Evolutionary conservation across 2,329 filamentous ascomycete species (phyloP).

Genomic region (Fonsecaea pugnacius): DNA sequence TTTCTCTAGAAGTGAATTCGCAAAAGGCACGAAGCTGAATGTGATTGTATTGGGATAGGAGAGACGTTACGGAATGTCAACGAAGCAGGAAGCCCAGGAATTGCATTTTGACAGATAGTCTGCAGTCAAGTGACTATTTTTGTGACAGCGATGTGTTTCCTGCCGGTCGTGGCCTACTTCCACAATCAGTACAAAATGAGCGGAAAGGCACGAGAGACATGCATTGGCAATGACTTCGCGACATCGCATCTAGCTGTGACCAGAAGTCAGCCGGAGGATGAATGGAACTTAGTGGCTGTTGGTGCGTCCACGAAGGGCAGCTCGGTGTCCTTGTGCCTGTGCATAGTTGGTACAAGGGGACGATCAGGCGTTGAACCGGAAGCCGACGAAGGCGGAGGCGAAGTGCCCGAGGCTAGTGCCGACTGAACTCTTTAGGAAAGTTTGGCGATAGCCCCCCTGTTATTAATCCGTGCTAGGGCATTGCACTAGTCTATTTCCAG

Average conservation of each 20-base stretch:
- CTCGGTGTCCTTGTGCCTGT: neutral
- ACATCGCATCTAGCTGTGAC: neutral
- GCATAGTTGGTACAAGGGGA: neutral
- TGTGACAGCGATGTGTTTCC: neutral
- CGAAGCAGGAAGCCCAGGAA: neutral
- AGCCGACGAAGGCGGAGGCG: neutral
- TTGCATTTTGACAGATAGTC: neutral
- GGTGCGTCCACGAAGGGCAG: neutral
- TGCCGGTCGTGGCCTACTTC: neutral
- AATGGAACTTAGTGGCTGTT: neutral
- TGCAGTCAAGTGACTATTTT: neutral
- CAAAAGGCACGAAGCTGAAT: neutral
- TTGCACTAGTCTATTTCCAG: constrained; percentile 8
- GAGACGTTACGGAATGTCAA: neutral
- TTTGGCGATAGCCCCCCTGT: neutral
- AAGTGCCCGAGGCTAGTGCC: neutral
- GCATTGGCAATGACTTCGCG: neutral
- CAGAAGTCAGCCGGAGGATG: neutral
- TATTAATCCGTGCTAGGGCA: neutral
- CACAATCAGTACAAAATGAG: neutral
- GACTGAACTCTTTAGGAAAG: neutral
- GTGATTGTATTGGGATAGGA: neutral
- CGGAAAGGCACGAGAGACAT: neutral
- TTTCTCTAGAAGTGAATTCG: neutral
- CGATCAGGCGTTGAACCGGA: neutral